These are phyloP conservation scores for Cystobasidiaceae sp. DNA, from an alignment of 1,284 basidiomycete species.

Conservation along the genomic window DNA sequence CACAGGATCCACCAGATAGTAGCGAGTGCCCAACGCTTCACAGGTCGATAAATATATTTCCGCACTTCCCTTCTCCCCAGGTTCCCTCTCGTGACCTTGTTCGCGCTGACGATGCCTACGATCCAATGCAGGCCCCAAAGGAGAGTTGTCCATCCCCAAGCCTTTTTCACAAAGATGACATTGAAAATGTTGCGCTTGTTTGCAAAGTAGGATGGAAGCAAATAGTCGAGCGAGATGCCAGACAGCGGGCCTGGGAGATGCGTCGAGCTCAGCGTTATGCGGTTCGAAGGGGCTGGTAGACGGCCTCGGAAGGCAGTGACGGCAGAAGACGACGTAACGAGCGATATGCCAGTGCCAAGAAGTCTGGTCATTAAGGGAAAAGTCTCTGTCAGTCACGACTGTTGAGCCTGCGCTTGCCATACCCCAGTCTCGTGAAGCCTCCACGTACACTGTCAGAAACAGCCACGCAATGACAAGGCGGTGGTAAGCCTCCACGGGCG, in stretches of 20 bases:
- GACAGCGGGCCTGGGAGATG: conserved; percentile 24
- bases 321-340: conserved; percentile 9
- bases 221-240: conserved; percentile 11
- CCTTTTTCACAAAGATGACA: conserved; percentile 77
- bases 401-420: background rate
- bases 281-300: conserved; percentile 12
- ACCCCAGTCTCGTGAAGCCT: background rate
- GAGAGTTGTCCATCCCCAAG: conserved; percentile 83
- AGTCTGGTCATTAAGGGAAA: background rate
- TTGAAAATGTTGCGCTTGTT: conserved; percentile 78
- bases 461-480: conserved; percentile 7
- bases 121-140: conserved; percentile 60
- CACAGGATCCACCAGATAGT: conserved; percentile 69
- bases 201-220: conserved; percentile 59
- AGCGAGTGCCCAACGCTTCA: conserved; percentile 60
- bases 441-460: conserved; percentile 22
- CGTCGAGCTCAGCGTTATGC: conserved; percentile 12
- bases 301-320: conserved; percentile 31
- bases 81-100: conserved; percentile 42
- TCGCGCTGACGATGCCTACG: conserved; percentile 52
- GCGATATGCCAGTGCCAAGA: conserved; percentile 19
- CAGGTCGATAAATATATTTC: conserved; percentile 20
- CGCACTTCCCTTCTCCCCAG: conserved; percentile 47
- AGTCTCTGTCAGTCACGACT: background rate
- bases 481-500: conserved; percentile 16